Percentiles rank a stretch among this genome's conserved stretches.
These are phyloP conservation scores for Leishmania braziliensis DNA, from an alignment of 208 protist genomes.

Conservation along the genomic window DNA sequence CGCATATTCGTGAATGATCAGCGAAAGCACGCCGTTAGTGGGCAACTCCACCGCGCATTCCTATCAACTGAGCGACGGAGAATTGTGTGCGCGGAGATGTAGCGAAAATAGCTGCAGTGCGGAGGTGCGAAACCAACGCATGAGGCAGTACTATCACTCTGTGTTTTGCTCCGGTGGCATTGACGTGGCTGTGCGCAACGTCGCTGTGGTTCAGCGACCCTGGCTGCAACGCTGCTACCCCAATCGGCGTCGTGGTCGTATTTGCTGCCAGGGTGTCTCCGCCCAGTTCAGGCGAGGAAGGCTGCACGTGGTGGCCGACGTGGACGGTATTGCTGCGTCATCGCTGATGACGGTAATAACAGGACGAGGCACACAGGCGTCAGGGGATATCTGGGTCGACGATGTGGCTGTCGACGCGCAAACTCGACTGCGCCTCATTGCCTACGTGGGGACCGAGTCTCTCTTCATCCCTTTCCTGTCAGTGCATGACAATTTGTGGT, in stretches of 20 bases:
- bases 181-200: slow-evolving; percentile 41
- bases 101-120: background rate
- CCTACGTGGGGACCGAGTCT: slow-evolving; percentile 20
- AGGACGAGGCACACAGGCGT: slow-evolving; percentile 22
- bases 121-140: slow-evolving; percentile 6
- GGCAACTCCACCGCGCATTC: slow-evolving; percentile 13
- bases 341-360: slow-evolving; percentile 44
- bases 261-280: slow-evolving; percentile 46
- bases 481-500: slow-evolving; percentile 56
- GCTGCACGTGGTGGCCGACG: slow-evolving; percentile 55
- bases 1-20: slow-evolving; percentile 20
- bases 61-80: slow-evolving; percentile 8
- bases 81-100: background rate
- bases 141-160: slow-evolving; percentile 31
- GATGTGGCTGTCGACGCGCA: background rate
- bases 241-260: slow-evolving; percentile 17
- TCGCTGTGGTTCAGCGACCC: slow-evolving; percentile 34
- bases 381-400: slow-evolving; percentile 42
- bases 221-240: slow-evolving; percentile 33
- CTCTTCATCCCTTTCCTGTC: slow-evolving; percentile 50
- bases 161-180: slow-evolving; percentile 42
- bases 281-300: slow-evolving; percentile 36
- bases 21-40: slow-evolving; percentile 28
- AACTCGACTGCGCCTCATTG: slow-evolving; percentile 17
- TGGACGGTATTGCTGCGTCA: slow-evolving; percentile 24